Base-by-base conservation (phyloP, 768 basidiomycete species). In the Termitomyces sp. region DNA sequence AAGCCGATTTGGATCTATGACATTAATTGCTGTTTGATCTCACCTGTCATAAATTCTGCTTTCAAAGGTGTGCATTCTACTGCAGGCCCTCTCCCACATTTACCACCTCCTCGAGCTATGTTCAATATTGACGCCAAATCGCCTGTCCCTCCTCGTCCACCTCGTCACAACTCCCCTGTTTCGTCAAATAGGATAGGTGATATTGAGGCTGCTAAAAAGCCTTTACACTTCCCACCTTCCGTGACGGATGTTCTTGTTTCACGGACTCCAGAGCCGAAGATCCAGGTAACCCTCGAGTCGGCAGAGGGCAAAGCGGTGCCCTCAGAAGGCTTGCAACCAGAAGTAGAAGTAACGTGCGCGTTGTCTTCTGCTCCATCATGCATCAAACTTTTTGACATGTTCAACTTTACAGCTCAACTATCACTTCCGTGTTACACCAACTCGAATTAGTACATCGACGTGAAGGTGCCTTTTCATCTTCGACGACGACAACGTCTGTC, bases 381-480 rank as follows among this genome's bases (percentile, higher is more conserved):
- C 36, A 58, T 44, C 42, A 46, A 51, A 18, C 24, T 24, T 50
- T 24, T 60, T 67, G 50, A 63, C 54, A 55, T 50, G 34, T 46
- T 20, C 20, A 50, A 48, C 34, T 54, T 60, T 50, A 36, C 58
- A 64, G 58, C 55, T 63, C 55, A 42, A 52, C 50, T 33, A 47
- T 41, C 39, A 55, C 44, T 24, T 55, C 66, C 6, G 59, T 61
- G 41, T 33, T 68, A 30, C 60, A 55, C 20, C 58, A 66, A 13
- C 62, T 58, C 48, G 72, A 70, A 63, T 67, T 75, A 24, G 61
- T 67, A 41, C 80, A 81, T 66, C 67, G 76, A 63, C 73, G 89
- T 44, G 88, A 91, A 76, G 87, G 85, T 55, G 89, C 88, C 6
- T 87, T 86, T 65, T 74, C 83, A 52, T 82, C 68, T 65, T 65